A percentile compares a stretch with the other conserved stretches of the same genome.
These are phyloP conservation scores for Platanus orientalis DNA, from an alignment of 164 flowering plant genomes.

Conservation along the genomic window DNA sequence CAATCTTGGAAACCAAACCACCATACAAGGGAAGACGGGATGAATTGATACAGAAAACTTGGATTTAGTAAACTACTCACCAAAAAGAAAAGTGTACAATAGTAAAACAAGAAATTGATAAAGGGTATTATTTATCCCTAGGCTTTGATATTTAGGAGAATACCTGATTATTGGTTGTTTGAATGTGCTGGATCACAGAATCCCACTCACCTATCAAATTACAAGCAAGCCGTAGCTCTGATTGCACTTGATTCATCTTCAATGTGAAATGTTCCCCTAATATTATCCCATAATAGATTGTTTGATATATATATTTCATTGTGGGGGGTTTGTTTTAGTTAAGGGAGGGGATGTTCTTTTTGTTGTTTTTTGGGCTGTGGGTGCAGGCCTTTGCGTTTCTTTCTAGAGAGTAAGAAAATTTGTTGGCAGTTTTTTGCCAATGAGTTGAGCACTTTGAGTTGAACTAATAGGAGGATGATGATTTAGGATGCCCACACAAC, in stretches of 20 bases:
- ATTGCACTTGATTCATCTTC: conserved; percentile 91
- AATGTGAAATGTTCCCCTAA: conserved; percentile 2
- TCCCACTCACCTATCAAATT: conserved; percentile 92
- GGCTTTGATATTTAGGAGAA: background rate
- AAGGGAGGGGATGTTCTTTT: too few relatives aligned
- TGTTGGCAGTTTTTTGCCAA: too few relatives aligned
- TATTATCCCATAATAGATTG: too few relatives aligned
- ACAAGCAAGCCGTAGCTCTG: conserved; percentile 91
- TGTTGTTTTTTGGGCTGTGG: too few relatives aligned
- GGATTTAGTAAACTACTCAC: background rate
- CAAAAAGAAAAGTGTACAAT: background rate
- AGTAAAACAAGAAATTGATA: background rate
- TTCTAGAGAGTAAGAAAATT: too few relatives aligned
- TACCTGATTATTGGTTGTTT: conserved; percentile 84
- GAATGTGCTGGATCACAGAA: conserved; percentile 68
- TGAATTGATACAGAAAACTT: background rate
- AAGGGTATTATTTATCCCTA: background rate
- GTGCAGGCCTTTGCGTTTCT: too few relatives aligned
- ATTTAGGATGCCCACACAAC: too few relatives aligned
- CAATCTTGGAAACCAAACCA: background rate
- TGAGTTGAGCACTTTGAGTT: too few relatives aligned
- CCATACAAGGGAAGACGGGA: background rate
- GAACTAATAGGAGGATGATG: too few relatives aligned
- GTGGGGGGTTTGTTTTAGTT: too few relatives aligned
- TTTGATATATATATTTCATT: too few relatives aligned